Conservation (phyloP, 495 filamentous ascomycete species). For the Tuber borchii region DNA sequence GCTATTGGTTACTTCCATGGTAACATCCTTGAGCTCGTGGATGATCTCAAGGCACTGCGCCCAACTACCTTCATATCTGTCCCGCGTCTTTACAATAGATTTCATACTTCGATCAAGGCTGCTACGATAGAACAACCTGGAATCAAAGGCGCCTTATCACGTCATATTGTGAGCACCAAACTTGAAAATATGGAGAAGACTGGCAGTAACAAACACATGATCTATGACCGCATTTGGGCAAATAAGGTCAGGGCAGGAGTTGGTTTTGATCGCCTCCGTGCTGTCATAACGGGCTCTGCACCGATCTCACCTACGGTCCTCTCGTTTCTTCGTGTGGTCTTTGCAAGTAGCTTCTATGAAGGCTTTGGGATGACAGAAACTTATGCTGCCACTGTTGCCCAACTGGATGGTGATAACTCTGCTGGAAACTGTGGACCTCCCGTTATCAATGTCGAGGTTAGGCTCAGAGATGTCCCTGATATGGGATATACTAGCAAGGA, state of each 20-base stretch:
- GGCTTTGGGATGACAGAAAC: slow-evolving; percentile 94
- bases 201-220: slow-evolving; percentile 69
- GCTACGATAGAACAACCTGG: slow-evolving; percentile 72
- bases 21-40: slow-evolving; percentile 76
- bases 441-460: slow-evolving; percentile 61
- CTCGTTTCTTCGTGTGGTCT: slow-evolving; percentile 76
- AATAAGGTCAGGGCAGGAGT: slow-evolving; percentile 75
- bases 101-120: slow-evolving; percentile 70
- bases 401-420: slow-evolving; percentile 62
- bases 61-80: slow-evolving; percentile 84
- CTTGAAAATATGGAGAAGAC: slow-evolving; percentile 67
- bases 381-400: slow-evolving; percentile 70
- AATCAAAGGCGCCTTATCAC: slow-evolving; percentile 72
- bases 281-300: slow-evolving; percentile 82
- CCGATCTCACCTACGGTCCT: slow-evolving; percentile 84
- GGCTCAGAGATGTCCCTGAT: slow-evolving; percentile 80
- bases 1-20: slow-evolving; percentile 93
- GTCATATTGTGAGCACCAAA: slow-evolving; percentile 72
- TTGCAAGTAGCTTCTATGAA: slow-evolving; percentile 73
- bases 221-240: slow-evolving; percentile 93
- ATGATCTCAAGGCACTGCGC: slow-evolving; percentile 80
- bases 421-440: slow-evolving; percentile 77
- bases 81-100: slow-evolving; percentile 87
- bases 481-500: slow-evolving; percentile 91
- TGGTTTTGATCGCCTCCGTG: slow-evolving; percentile 64